Base-by-base conservation (phyloP, 768 basidiomycete genomes). In the Podaxis sp. region DNA sequence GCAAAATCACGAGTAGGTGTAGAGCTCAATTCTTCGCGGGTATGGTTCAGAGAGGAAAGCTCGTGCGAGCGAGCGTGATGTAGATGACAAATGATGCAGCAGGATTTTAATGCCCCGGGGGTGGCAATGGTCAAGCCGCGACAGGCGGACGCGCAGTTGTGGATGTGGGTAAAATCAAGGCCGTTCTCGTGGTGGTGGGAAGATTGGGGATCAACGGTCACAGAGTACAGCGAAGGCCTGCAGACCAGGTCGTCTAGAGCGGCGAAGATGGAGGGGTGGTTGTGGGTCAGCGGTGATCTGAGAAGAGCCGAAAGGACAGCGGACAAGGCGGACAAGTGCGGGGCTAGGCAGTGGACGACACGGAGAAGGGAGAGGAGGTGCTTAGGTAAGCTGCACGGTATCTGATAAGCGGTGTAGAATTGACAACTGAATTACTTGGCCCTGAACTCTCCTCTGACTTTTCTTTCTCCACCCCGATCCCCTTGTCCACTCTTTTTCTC, bases 351-450 rank as follows among this genome's bases (percentile, higher is more conserved):
- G 42, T 44, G 42, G 42, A n/a, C 42, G n/a, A n/a, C 1, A 33
- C 33, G 8, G 1, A 9, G 33, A 33, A 33, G 42, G 24, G 22
- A 40, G n/a, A 36, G 38, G 8, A 36, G 22, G 52, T 63, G 54
- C n/a, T 46, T 46, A 64, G 72, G 67, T 68, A 42, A 58, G 64
- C 67, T 66, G 55, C 49, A 72, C 70, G 73, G 71, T 72, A 75
- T 75, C 72, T 67, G 72, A 73, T 71, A 71, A 59, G 59, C 40
- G 19, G 59, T 36, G 24, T 39, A 44, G 9, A n/a, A 52, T 57
- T n/a, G 54, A 19, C 36, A 22, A 26, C 33, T 59, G 30, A 26
- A 59, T 59, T 48, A n/a, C 33, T 44, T 54, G 22, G 36, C 64
- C 55, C 61, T 44, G 56, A 19, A 8, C 59, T 26, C 59, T 46